A percentile compares a stretch with the other conserved stretches of the same genome.
Evolutionary conservation across 116 monocot genomes (phyloP).

Genomic region (Trichopus zeylanicus): DNA sequence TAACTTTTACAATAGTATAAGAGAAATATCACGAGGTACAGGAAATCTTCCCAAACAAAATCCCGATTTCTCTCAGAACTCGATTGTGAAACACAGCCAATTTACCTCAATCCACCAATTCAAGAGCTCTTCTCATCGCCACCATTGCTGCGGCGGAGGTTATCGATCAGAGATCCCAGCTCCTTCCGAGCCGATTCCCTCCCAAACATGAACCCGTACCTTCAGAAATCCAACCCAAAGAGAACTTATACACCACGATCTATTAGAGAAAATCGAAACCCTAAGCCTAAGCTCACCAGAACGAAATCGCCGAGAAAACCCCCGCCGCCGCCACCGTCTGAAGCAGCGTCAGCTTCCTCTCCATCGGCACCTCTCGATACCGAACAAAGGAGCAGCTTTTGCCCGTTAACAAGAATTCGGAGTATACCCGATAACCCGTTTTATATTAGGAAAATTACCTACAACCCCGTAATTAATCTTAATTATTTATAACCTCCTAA

Average conservation of each 20-base stretch:
- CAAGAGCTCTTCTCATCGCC: background rate
- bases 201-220: constrained; percentile 99
- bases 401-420: too few relatives aligned
- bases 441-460: too few relatives aligned
- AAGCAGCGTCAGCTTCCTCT: constrained; percentile 68
- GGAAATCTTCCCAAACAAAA: background rate
- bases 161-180: constrained; percentile 61
- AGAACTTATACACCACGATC: background rate
- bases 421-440: too few relatives aligned
- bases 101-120: background rate
- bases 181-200: constrained; percentile 93
- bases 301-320: constrained; percentile 89
- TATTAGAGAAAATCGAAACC: background rate
- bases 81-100: background rate
- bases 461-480: too few relatives aligned
- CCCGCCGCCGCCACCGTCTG: constrained; percentile 74
- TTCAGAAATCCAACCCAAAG: constrained; percentile 3
- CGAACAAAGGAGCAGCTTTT: too few relatives aligned
- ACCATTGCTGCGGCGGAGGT: constrained; percentile 34
- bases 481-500: too few relatives aligned
- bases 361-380: too few relatives aligned
- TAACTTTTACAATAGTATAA: too few relatives aligned
- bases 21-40: background rate
- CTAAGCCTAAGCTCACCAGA: constrained; percentile 48
- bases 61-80: background rate